Evolutionary conservation across 305 asterid species (phyloP).

Genomic region (Solanum hybrid): DNA sequence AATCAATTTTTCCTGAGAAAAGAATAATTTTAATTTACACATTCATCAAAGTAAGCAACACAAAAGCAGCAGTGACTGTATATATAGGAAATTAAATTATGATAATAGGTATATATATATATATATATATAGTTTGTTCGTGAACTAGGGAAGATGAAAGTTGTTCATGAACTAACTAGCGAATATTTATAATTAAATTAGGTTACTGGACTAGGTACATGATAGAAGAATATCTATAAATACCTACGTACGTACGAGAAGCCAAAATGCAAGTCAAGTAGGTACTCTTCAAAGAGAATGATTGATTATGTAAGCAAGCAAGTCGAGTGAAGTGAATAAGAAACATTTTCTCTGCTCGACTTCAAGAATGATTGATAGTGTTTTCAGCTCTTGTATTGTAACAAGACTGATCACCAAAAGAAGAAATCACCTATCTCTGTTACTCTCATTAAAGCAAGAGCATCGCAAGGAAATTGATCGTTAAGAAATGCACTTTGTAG

Average conservation of each 20-base stretch:
- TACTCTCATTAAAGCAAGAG: neutral
- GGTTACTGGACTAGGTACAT: too few species aligned
- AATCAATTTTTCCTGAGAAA: constrained; percentile 49
- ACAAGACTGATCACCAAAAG: neutral
- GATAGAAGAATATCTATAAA: neutral
- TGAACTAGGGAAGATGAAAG: neutral
- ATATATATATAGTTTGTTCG: neutral
- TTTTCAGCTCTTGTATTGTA: neutral
- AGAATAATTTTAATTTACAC: constrained; percentile 8
- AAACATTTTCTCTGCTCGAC: neutral
- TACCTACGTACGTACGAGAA: neutral
- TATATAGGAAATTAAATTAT: too few species aligned
- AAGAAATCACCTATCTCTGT: neutral
- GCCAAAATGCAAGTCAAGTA: neutral
- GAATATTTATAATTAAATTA: too few species aligned
- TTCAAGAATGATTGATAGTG: too few species aligned
- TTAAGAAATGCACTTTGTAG: neutral
- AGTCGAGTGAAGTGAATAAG: neutral
- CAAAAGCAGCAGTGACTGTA: neutral
- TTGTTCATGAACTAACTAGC: too few species aligned
- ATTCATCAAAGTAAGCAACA: constrained; percentile 10
- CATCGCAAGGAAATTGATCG: neutral
- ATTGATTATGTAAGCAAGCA: neutral
- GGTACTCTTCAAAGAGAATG: neutral
- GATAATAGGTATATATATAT: too few species aligned